A percentile compares a stretch with the other conserved stretches of the same genome.
Conservation (phyloP, 2,329 filamentous ascomycete genomes). For the Coniella vitis region DNA sequence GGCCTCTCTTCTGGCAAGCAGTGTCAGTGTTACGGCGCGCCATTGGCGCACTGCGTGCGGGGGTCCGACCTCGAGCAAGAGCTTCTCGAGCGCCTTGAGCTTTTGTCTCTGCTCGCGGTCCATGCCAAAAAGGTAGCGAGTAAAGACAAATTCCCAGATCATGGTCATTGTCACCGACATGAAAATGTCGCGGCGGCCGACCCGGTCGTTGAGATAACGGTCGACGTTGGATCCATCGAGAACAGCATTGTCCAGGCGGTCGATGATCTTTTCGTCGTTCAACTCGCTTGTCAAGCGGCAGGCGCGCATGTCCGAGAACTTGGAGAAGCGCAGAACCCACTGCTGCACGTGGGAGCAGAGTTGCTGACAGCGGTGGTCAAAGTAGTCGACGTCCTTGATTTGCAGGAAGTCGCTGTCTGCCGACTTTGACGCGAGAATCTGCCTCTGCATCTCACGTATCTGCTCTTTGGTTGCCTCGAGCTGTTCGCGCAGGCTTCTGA, state of each 20-base stretch:
- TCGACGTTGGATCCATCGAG: slow-evolving; percentile 93
- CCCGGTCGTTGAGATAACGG: slow-evolving; percentile 76
- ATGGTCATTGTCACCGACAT: slow-evolving; percentile 99
- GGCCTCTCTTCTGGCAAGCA: slow-evolving; percentile 72
- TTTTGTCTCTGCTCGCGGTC: slow-evolving; percentile 96
- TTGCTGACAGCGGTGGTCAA: slow-evolving; percentile 87
- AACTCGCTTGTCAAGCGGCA: slow-evolving; percentile 80
- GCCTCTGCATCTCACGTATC: slow-evolving; percentile 49
- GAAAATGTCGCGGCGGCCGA: slow-evolving; percentile 86
- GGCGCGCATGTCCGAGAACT: slow-evolving; percentile 87
- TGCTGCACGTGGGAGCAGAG: slow-evolving; percentile 94
- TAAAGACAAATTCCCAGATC: slow-evolving; percentile 99
- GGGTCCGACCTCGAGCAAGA: slow-evolving; percentile 80
- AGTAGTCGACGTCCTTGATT: slow-evolving; percentile 86
- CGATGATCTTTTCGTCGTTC: slow-evolving; percentile 86
- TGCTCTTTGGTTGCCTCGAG: slow-evolving; percentile 64
- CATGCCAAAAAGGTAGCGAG: slow-evolving; percentile 96
- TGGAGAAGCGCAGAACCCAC: slow-evolving; percentile 97
- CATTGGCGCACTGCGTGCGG: slow-evolving; percentile 88
- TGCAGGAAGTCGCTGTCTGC: slow-evolving; percentile 65
- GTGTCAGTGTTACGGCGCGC: slow-evolving; percentile 89
- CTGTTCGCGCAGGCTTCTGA: slow-evolving; percentile 69
- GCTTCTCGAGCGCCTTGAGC: slow-evolving; percentile 91
- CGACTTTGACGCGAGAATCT: slow-evolving; percentile 53
- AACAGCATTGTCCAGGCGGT: slow-evolving; percentile 88